These are phyloP conservation scores for Neopestalotiopsis sp. DNA, from an alignment of 2,329 filamentous ascomycete genomes.

Conservation along the genomic window DNA sequence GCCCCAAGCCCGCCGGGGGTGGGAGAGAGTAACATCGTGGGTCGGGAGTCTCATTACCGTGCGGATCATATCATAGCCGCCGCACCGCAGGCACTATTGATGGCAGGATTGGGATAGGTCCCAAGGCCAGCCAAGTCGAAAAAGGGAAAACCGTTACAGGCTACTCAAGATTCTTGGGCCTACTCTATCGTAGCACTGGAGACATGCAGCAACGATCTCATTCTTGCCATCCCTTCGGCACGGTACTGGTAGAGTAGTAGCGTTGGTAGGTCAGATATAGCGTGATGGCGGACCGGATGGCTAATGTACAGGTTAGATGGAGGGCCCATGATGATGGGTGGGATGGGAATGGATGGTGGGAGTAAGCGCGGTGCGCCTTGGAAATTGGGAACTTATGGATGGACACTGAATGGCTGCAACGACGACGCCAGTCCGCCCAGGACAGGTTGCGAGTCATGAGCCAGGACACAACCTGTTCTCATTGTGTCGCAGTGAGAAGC, in stretches of 20 bases:
- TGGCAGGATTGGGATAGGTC: background rate
- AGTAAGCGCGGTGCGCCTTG: background rate
- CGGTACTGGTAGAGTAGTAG: background rate
- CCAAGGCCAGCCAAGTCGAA: background rate
- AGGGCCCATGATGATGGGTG: too few relatives aligned
- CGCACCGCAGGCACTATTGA: constrained; percentile 1
- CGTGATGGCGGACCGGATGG: background rate
- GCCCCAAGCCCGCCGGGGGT: background rate
- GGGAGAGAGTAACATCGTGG: background rate
- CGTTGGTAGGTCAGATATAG: too few relatives aligned
- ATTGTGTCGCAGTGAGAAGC: background rate
- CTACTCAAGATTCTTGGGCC: background rate
- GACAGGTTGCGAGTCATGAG: background rate
- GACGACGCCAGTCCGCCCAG: background rate
- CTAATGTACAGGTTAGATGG: background rate
- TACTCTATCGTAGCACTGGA: background rate
- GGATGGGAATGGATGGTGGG: background rate
- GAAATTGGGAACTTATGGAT: background rate
- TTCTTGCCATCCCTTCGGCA: background rate
- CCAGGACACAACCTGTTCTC: background rate
- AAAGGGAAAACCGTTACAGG: background rate
- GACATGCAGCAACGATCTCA: background rate
- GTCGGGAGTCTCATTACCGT: background rate
- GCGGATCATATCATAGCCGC: constrained; percentile 1
- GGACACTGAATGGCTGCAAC: background rate